Evolutionary conservation across 2,329 filamentous ascomycete species (phyloP).

Genomic region (Epichloe elymi): DNA sequence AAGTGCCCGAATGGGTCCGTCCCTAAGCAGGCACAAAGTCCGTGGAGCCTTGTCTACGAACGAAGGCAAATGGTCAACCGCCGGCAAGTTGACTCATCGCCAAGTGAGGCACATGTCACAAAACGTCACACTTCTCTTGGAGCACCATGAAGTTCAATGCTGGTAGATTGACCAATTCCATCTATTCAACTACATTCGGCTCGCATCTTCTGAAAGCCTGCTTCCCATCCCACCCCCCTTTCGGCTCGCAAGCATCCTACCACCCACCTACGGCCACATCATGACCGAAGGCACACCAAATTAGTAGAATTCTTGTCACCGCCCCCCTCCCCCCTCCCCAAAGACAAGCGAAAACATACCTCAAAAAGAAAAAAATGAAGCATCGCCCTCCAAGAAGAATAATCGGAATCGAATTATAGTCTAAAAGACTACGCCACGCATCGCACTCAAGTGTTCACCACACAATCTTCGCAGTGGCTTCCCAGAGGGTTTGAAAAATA

Average conservation of each 20-base stretch:
- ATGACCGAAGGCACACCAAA: constrained; percentile 1
- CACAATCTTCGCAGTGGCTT: constrained; percentile 14
- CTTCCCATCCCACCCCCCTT: not conserved
- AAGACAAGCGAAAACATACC: constrained; percentile 5
- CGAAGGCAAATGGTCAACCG: not conserved
- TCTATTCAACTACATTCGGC: too few species aligned
- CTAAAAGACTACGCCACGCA: constrained; percentile 11
- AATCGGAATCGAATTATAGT: constrained; percentile 15
- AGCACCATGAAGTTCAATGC: not conserved
- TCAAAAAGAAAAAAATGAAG: constrained; percentile 9
- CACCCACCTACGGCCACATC: not conserved
- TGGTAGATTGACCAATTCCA: too few species aligned
- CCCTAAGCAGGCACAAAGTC: not conserved
- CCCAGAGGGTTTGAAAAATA: constrained; percentile 6
- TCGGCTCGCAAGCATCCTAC: not conserved
- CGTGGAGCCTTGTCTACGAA: too few species aligned
- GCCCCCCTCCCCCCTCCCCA: not conserved
- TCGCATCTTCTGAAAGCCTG: not conserved
- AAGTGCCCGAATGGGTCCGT: not conserved
- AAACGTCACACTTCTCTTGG: not conserved
- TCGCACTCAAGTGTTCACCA: constrained; percentile 13
- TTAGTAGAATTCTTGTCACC: constrained; percentile 1
- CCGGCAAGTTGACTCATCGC: not conserved
- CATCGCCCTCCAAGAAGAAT: constrained; percentile 13
- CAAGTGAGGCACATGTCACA: not conserved